Base-by-base conservation (phyloP, 352 stramenopile genomes). In the Phytophthora boehmeriae region DNA sequence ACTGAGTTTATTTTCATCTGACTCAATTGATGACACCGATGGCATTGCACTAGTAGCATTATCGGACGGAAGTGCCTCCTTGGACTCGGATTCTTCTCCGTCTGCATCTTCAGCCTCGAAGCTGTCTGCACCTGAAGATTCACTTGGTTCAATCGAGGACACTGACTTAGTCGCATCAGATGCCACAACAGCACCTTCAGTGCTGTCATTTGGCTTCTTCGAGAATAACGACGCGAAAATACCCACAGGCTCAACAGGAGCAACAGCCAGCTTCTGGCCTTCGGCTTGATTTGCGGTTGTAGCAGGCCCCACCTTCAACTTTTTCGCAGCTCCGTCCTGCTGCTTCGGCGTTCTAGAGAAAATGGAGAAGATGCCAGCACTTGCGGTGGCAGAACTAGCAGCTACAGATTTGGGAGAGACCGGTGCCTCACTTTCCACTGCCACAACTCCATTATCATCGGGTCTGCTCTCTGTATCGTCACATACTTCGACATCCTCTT, bases 171-270 rank as follows among this genome's bases (percentile, higher is more conserved):
- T 46, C n/a, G 13, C 30, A 52, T 69, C 53, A 54, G 38, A 22
- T 32, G 36, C 19, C 20, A 55, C 13, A n/a, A 17, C 22, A 64
- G 23, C 32, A 9, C 14, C 8, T 56, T 57, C 47, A n/a, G 16
- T 17, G n/a, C 35, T 64, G 28, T 22, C 43, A 51, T 63, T 48
- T 32, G 48, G 38, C 28, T 68, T 71, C 17, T 73, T 75, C 23
- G 63, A 38, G 34, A 76, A 67, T 3, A 73, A 49, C 9, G 63
- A 69, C 5, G 57, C 48, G 41, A 73, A 70, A 23, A 73, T 73
- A 10, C 67, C 52, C 13, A 59, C 53, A 23, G 67, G 43, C 4
- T 53, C 53, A 53, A 25, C 36, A 47, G 35, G 2, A 44, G 20
- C 19, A 25, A 16, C 54, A 17, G 19, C 5, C 19, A 14, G 5